Evolutionary conservation across 306 rosid species (phyloP), one percentile per base, ranked within the genome.

Genomic region (Calophaca sinica): DNA sequence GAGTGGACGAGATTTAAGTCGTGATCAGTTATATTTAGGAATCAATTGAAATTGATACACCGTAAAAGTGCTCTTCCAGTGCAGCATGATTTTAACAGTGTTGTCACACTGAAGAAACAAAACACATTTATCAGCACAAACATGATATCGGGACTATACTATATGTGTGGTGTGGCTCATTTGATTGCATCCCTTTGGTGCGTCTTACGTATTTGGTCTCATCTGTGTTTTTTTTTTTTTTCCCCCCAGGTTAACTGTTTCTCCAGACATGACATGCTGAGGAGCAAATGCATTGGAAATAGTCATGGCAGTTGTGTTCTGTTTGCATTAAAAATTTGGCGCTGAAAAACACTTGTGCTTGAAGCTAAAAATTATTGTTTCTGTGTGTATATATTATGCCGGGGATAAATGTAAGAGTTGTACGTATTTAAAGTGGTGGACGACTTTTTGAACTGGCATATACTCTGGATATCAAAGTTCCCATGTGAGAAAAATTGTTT

Each of bases 201-300:
- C 29, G 38, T 13, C 9, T 75, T 10, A 38, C 31, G 38, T 31
- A 70, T 74, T 41, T 5, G 58, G 28, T 53, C 70, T 58, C 42
- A 26, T 54, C 5, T 45, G 65, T 41, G 55, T 51, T 6, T 6
- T 6, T 38, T n/a, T n/a, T n/a, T n/a, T n/a, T n/a, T n/a, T n/a
- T n/a, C n/a, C n/a, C n/a, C 35, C 20, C 81, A 80, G 87, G 87
- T 61, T 57, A 68, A 48, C 35, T 42, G 6, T 32, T 79, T 76
- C 79, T 80, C 68, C 79, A 69, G 81, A 86, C 42, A 76, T 82
- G 96, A 86, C 53, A 75, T 82, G 87, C 86, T 81, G 91, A 89
- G 93, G 88, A 78, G 77, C 72, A 83, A 91, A 87, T 77, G 90
- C 87, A 70, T 68, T 48, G 83, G 76, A 31, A 68, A 74, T 36